These are phyloP conservation scores for Colletotrichum filicis DNA, from an alignment of 2,329 filamentous ascomycete genomes.

Conservation along the genomic window DNA sequence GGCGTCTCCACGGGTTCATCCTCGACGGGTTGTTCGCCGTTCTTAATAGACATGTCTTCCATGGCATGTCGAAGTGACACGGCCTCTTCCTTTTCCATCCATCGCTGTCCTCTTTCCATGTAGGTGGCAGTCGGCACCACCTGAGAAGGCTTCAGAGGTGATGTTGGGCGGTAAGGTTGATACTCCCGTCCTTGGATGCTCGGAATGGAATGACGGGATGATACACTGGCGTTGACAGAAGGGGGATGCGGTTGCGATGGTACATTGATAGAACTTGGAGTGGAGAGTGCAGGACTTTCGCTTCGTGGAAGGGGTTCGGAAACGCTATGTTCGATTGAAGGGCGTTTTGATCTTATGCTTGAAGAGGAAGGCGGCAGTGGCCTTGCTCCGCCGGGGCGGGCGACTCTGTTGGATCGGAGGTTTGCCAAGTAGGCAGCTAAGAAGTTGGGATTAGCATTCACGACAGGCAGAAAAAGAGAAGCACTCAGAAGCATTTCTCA, in stretches of 20 bases:
- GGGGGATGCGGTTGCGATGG: constrained; percentile 30
- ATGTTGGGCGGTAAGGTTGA: constrained; percentile 55
- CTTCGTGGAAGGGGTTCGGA: constrained; percentile 35
- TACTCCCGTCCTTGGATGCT: constrained; percentile 61
- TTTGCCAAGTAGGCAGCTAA: constrained; percentile 53
- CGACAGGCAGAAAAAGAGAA: not conserved
- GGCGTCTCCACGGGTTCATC: constrained; percentile 34
- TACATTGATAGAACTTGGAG: constrained; percentile 28
- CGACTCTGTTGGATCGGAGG: constrained; percentile 74
- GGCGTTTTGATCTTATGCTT: constrained; percentile 46
- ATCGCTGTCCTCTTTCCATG: constrained; percentile 78
- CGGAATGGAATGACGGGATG: constrained; percentile 61
- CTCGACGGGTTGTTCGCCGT: constrained; percentile 39
- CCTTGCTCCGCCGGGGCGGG: constrained; percentile 77
- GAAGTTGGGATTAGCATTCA: constrained; percentile 8
- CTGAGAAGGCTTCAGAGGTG: constrained; percentile 66
- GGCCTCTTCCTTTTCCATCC: constrained; percentile 85
- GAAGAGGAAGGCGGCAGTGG: constrained; percentile 60
- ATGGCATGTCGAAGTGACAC: constrained; percentile 76
- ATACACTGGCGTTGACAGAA: constrained; percentile 50
- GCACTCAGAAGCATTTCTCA: constrained; percentile 47
- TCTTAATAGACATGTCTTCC: constrained; percentile 75
- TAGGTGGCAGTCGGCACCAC: constrained; percentile 75
- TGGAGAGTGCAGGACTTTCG: constrained; percentile 16
- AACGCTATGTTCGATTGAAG: constrained; percentile 43